Evolutionary conservation across 306 rosid genomes (phyloP), one percentile per base, ranked within the genome.

Genomic region (Arachis hypogaea): DNA sequence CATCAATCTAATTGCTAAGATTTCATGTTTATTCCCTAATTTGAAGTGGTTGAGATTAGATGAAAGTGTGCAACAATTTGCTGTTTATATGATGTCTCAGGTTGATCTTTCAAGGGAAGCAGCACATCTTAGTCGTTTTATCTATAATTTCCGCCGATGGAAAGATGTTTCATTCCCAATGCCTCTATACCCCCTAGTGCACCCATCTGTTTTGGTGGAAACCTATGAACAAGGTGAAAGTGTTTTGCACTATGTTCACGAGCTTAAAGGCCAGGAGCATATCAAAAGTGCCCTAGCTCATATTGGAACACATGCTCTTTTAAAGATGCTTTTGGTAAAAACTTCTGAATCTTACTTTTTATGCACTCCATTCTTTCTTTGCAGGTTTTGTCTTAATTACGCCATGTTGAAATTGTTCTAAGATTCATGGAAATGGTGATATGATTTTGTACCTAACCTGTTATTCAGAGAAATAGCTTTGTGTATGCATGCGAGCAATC

Each of bases 101-200:
- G 96, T 90, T 81, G 91, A 90, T 80, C 88, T 90, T 71, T 86
- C 96, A 54, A 88, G 91, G 85, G 96, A 90, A 80, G 96, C 96
- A 4, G 96, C 90, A 1, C 88, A 90, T 86, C 83, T 90, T 61
- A 85, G 79, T 76, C 88, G 96, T 9, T 90, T 90, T 76, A 88
- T 86, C 63, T 86, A 90, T 73, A 90, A 90, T 77, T 90, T 90
- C 69, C 87, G 86, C 56, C 81, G 79, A 76, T 90, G 83, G 59
- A 88, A 85, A 76, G 96, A 86, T 69, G 91, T 88, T 71, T 90
- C 96, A 73, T 90, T 90, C 75, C 96, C 96, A 22, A 80, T 71
- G 77, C 96, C 96, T 68, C 66, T 90, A 60, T 86, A 90, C 57
- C 96, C 93, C 60, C 80, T 90, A 14, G 96, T 90, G 79, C 96